A percentile compares a stretch with the other conserved stretches of the same genome.
phyloP scores from a whole-genome alignment of 257 asterid genomes.

The Henckelia pumila region DNA sequence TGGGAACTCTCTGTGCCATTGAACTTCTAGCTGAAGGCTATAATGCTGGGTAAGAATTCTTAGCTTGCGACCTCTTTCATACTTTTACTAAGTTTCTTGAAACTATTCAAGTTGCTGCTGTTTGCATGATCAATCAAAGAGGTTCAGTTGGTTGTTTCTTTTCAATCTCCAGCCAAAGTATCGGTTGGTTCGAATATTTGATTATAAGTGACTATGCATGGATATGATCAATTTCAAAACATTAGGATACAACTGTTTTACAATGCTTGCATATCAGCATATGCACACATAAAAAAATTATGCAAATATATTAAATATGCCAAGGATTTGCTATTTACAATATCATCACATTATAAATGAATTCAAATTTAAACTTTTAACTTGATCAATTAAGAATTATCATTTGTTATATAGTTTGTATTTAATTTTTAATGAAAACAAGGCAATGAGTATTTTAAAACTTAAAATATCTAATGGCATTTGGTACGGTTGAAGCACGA shows the following conservation, averaged over 20 bases:
- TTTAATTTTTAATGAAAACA: not conserved
- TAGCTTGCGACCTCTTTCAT: conserved; percentile 12
- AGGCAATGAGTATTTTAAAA: not conserved
- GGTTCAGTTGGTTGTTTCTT: not conserved
- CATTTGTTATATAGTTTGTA: too few species aligned
- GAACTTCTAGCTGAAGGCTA: conserved; percentile 80
- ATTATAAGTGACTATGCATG: not conserved
- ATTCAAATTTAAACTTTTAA: too few species aligned
- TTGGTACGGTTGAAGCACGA: not conserved
- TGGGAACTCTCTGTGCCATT: conserved; percentile 87
- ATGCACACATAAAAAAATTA: not conserved
- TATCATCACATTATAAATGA: too few species aligned
- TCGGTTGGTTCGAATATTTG: not conserved
- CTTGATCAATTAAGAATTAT: too few species aligned
- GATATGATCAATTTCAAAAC: too few species aligned
- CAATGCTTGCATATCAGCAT: too few species aligned
- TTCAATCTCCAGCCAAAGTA: not conserved
- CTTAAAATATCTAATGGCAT: too few species aligned
- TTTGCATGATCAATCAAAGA: not conserved
- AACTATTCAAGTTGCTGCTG: not conserved
- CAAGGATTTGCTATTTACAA: too few species aligned
- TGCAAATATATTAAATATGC: too few species aligned
- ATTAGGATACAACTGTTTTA: too few species aligned
- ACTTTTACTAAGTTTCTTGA: not conserved
- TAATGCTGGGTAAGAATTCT: conserved; percentile 66